Percentiles rank a stretch among this genome's conserved stretches.
Evolutionary conservation across 2,329 filamentous ascomycete genomes (phyloP).

Genomic region (Arthrobotrys pseudoclavata): DNA sequence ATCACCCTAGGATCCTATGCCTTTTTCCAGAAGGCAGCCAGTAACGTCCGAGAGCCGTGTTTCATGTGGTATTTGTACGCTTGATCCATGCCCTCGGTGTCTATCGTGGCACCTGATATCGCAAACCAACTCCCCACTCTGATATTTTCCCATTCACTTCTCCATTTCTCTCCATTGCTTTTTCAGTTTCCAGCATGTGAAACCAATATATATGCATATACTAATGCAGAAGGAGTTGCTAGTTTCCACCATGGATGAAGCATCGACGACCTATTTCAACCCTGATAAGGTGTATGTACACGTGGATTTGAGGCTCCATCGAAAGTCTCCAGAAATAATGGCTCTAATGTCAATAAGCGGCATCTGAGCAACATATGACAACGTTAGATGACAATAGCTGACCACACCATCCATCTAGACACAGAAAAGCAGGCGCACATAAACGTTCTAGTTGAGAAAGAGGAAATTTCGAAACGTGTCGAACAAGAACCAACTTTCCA

Average conservation of each 20-base stretch:
- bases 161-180: slow-evolving; percentile 8
- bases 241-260: background rate
- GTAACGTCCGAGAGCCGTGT: slow-evolving; percentile 16
- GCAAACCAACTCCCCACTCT: slow-evolving; percentile 24
- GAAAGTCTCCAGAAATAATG: slow-evolving; percentile 5
- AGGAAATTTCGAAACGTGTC: slow-evolving; percentile 28
- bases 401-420: slow-evolving; percentile 1
- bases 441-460: slow-evolving; percentile 40
- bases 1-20: slow-evolving; percentile 17
- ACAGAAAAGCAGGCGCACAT: slow-evolving; percentile 26
- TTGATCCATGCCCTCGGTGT: slow-evolving; percentile 49
- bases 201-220: slow-evolving; percentile 31
- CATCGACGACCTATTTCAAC: slow-evolving; percentile 2
- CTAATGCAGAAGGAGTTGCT: slow-evolving; percentile 21
- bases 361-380: background rate
- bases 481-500: slow-evolving; percentile 35
- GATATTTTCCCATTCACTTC: slow-evolving; percentile 18
- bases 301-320: slow-evolving; percentile 34
- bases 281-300: background rate
- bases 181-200: slow-evolving; percentile 26
- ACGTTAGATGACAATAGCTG: slow-evolving; percentile 1
- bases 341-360: slow-evolving; percentile 16
- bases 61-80: slow-evolving; percentile 41
- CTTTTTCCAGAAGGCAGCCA: slow-evolving; percentile 19
- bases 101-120: slow-evolving; percentile 54